Base-by-base conservation (phyloP, 176 grass and related monocot species). In the Juncus effusus region DNA sequence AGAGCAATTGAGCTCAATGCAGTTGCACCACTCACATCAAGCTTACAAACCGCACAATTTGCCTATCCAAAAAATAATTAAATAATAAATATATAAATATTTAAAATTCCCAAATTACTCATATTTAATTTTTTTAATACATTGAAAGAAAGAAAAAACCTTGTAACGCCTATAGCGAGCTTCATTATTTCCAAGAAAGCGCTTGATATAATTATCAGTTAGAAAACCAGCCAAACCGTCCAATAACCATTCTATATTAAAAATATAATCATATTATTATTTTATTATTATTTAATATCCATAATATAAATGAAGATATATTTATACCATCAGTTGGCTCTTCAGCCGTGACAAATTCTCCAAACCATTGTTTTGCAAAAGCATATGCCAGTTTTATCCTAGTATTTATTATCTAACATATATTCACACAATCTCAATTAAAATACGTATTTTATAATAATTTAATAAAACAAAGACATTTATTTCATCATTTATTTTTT, bases 171-270 rank as follows among this genome's bases (percentile, higher is more conserved):
- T 84, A 84, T 86, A 92, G 7, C 94, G 82, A 65, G 94, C 88
- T 74, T 97, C 94, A 6, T 97, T 97, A 77, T 92, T 97, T 58
- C 93, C 94, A 75, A 97, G 85, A 42, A 84, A 97, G 50, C 64
- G 80, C 78, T 97, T 97, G 49, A 97, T 79, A 72, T 84, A 97
- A 65, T 76, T 74, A 67, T 97, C 94, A 12, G 94, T 89, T 13
- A 97, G 85, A 88, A 97, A 92, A 60, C 94, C 85, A 92, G 94
- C 88, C 74, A 97, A 79, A 52, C 94, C 94, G 77, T 97, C 85
- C 76, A 97, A 64, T 62, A 97, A 65, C 94, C 94, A 97, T 78
- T 97, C 94, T 97, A 82, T 72, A 69, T 49, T 72, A 51, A 78
- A 54, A 79, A 60, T 83, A 36, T 50, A 79, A 12, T 39, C 16